Evolutionary conservation across 495 filamentous ascomycete genomes (phyloP).

Genomic region (Podospora comata): DNA sequence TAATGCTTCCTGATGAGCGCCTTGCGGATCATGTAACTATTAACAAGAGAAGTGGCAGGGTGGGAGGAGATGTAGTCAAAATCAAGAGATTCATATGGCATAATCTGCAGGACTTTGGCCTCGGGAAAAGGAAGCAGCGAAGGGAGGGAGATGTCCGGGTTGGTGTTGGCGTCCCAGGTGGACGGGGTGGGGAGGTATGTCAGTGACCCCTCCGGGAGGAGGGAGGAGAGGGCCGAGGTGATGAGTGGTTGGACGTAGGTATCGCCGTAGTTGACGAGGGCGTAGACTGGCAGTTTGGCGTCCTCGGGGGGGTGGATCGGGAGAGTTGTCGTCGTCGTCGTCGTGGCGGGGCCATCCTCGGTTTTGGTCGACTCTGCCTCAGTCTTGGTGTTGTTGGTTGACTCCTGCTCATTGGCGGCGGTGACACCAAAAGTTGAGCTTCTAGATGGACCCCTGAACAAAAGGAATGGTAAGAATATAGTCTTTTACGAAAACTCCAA

Average conservation of each 20-base stretch:
- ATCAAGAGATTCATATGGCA: slow-evolving; percentile 79
- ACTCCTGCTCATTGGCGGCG: neutral
- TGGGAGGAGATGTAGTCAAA: slow-evolving; percentile 68
- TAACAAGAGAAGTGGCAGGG: slow-evolving; percentile 59
- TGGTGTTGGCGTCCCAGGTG: slow-evolving; percentile 11
- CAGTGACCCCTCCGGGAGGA: slow-evolving; percentile 50
- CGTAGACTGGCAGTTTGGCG: slow-evolving; percentile 52
- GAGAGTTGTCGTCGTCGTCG: slow-evolving; percentile 1
- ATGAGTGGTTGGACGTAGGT: slow-evolving; percentile 82
- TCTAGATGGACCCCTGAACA: slow-evolving; percentile 2
- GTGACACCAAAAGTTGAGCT: neutral
- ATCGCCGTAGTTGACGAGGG: slow-evolving; percentile 79
- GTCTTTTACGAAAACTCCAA: neutral
- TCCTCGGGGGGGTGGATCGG: neutral
- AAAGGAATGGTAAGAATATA: neutral
- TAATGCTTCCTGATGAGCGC: slow-evolving; percentile 97
- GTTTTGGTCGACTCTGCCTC: neutral
- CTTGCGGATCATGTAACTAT: slow-evolving; percentile 92
- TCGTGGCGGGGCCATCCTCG: neutral
- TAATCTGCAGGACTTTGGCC: slow-evolving; percentile 69
- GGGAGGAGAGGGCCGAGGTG: slow-evolving; percentile 60
- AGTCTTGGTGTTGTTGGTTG: neutral
- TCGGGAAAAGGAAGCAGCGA: slow-evolving; percentile 25
- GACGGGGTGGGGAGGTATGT: slow-evolving; percentile 33
- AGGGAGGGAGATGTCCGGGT: slow-evolving; percentile 32